Evolutionary conservation across 495 filamentous ascomycete genomes (phyloP), one percentile per base, ranked within the genome.

Genomic region (Paragyromitra xinjiangensis): DNA sequence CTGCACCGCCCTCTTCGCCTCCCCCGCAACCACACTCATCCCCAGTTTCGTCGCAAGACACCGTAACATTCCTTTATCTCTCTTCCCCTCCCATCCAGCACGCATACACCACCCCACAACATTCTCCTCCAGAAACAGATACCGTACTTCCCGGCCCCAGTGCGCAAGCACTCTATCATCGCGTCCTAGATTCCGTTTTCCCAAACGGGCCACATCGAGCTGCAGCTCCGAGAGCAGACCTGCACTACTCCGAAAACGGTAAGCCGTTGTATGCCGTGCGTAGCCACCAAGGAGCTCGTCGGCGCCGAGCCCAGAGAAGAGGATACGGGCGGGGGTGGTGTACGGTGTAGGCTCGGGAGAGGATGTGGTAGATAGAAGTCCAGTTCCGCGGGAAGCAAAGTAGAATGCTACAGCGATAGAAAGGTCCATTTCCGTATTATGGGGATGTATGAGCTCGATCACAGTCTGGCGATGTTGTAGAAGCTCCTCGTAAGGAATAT

Each of bases 401-500:
- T 97, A 98, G 58, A 98, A 87, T 0, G 95, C 95, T 65, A 88
- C 90, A 1, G 92, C 92, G 78, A 99, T 98, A n/a, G 96, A 98
- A 2, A 98, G 87, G 81, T 99, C 95, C 95, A 99, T 99, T 83
- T 98, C 96, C 0, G 95, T 98, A 80, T 97, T 94, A 83, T 98
- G 95, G 0, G 95, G 95, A 79, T 91, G 88, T 80, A 98, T 95
- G 14, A 99, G 87, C 1, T 88, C 87, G 48, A 93, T 87, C 3
- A 98, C 87, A 6, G 85, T 86, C 6, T 87, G 79, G 59, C 93
- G 90, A 80, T 97, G 93, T 3, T 87, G 85, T 56, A 91, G 75
- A 0, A 91, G 92, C 73, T 97, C 93, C 12, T 86, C 78, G 79
- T 94, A 97, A 0, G 95, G 90, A 37, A 99, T 86, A 79, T 99